Evolutionary conservation across 257 asterid species (phyloP).

Genomic region (Scutellaria baicalensis): DNA sequence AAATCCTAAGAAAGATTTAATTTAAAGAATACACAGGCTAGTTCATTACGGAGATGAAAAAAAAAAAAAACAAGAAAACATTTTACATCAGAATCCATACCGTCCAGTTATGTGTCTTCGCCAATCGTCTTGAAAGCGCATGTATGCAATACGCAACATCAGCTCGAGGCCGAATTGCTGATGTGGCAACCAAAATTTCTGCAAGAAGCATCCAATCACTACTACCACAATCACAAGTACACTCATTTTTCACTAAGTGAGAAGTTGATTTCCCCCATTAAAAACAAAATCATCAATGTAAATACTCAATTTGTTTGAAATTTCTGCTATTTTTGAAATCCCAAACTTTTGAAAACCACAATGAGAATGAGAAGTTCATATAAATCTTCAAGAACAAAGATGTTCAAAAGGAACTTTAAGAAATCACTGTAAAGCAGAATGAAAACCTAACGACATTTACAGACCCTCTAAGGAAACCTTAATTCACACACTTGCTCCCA

Average conservation of each 20-base stretch:
- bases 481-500: not conserved
- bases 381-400: not conserved
- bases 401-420: not conserved
- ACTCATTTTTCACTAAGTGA: constrained; percentile 20
- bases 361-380: not conserved
- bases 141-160: constrained; percentile 98
- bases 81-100: constrained; percentile 36
- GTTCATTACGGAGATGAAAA: not conserved
- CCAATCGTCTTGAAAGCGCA: constrained; percentile 85
- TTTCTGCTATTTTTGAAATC: not conserved
- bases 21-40: not conserved
- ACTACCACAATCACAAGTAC: constrained; percentile 21
- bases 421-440: not conserved
- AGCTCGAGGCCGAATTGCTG: constrained; percentile 88
- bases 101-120: constrained; percentile 99
- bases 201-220: constrained; percentile 48
- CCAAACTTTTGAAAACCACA: not conserved
- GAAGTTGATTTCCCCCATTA: not conserved
- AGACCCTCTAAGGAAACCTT: not conserved
- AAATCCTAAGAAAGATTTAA: not conserved
- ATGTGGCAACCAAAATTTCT: constrained; percentile 90
- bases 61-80: not conserved
- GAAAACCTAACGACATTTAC: not conserved
- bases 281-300: not conserved
- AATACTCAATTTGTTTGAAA: not conserved